Evolutionary conservation across 768 basidiomycete species (phyloP).

Genomic region (Gymnopilus junonius): DNA sequence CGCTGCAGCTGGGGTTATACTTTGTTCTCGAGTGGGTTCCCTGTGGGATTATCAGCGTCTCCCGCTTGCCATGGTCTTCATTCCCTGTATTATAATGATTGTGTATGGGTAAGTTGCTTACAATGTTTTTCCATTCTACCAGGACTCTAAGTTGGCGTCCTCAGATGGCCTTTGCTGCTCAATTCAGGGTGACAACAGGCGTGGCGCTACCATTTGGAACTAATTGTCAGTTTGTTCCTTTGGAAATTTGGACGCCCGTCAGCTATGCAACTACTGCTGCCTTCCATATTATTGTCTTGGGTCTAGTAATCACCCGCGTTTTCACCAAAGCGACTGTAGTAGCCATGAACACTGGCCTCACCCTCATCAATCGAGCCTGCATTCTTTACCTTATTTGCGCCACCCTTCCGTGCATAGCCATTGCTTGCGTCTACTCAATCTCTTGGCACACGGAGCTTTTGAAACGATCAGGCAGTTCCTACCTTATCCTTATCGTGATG

Average conservation of each 20-base stretch:
- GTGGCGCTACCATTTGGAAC: slow-evolving; percentile 33
- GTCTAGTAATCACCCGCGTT: slow-evolving; percentile 28
- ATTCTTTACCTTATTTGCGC: slow-evolving; percentile 31
- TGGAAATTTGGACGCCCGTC: slow-evolving; percentile 37
- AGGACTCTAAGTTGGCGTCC: not conserved
- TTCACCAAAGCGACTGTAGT: slow-evolving; percentile 23
- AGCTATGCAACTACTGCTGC: slow-evolving; percentile 35
- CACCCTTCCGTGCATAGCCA: slow-evolving; percentile 29
- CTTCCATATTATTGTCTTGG: slow-evolving; percentile 31
- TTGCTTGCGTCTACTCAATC: slow-evolving; percentile 31
- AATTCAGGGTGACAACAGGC: slow-evolving; percentile 28
- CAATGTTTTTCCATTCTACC: not conserved
- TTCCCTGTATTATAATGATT: slow-evolving; percentile 32
- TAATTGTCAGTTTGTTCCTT: slow-evolving; percentile 36
- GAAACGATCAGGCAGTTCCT: slow-evolving; percentile 31
- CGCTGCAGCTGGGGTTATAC: slow-evolving; percentile 34
- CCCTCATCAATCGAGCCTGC: slow-evolving; percentile 32
- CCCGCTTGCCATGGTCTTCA: slow-evolving; percentile 25
- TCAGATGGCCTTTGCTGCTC: slow-evolving; percentile 36
- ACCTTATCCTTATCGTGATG: slow-evolving; percentile 33
- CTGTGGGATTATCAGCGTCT: slow-evolving; percentile 36
- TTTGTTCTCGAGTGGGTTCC: slow-evolving; percentile 36
- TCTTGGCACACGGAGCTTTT: slow-evolving; percentile 28
- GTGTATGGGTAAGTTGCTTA: slow-evolving; percentile 32
- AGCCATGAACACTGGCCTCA: slow-evolving; percentile 25